Conservation (phyloP, 192 early-diverging fungal species). For the Coemansia erecta region DNA sequence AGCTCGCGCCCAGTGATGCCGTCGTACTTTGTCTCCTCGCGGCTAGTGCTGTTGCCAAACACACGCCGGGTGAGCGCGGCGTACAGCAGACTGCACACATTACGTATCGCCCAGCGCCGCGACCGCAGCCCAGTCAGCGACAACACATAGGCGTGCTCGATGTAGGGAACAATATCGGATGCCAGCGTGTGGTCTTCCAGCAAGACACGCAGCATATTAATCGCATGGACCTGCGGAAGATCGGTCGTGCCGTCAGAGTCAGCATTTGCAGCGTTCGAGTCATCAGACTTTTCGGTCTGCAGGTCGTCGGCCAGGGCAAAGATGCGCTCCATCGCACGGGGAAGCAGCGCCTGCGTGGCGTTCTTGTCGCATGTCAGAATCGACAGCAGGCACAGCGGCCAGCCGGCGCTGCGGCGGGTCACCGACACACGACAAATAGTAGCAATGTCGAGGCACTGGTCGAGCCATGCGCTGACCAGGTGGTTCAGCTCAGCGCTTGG, state of each 20-base stretch:
- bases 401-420: slow-evolving; percentile 86
- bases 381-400: slow-evolving; percentile 84
- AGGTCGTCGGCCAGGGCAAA: slow-evolving; percentile 57
- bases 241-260: slow-evolving; percentile 72
- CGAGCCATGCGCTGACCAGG: slow-evolving; percentile 71
- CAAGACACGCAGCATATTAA: slow-evolving; percentile 82
- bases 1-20: slow-evolving; percentile 86
- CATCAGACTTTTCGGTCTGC: slow-evolving; percentile 9
- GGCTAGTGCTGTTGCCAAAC: slow-evolving; percentile 78
- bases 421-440: slow-evolving; percentile 75
- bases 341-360: slow-evolving; percentile 59
- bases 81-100: slow-evolving; percentile 91
- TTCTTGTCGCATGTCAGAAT: slow-evolving; percentile 70
- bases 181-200: slow-evolving; percentile 81
- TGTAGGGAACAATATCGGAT: slow-evolving; percentile 68
- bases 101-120: slow-evolving; percentile 83
- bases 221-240: slow-evolving; percentile 89
- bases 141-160: slow-evolving; percentile 73
- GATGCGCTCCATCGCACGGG: slow-evolving; percentile 65
- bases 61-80: slow-evolving; percentile 78
- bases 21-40: slow-evolving; percentile 71
- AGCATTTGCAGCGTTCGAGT: slow-evolving; percentile 7
- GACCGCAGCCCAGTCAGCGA: slow-evolving; percentile 82
- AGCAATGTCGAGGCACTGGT: slow-evolving; percentile 74
- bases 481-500: slow-evolving; percentile 50